Percentiles rank a stretch among this genome's conserved stretches.
phyloP scores from a whole-genome alignment of 768 basidiomycete genomes.

The Cyclocybe cylindracea region DNA sequence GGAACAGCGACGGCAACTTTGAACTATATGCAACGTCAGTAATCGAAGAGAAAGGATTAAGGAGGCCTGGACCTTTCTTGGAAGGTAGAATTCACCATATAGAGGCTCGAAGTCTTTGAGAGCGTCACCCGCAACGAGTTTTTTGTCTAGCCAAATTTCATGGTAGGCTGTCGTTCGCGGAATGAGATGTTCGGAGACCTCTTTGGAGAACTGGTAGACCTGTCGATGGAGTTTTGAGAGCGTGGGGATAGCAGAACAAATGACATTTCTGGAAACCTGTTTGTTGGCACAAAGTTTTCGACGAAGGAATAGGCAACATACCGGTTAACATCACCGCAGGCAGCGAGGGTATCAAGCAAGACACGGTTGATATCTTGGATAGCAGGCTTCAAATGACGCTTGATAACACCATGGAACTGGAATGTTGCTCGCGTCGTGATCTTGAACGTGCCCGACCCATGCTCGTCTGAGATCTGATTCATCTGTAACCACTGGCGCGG shows the following conservation, averaged over 20 bases:
- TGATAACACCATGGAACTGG: constrained; percentile 99
- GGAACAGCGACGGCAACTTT: constrained; percentile 97
- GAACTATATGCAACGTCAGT: constrained; percentile 54
- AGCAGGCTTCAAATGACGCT: constrained; percentile 91
- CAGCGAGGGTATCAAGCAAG: constrained; percentile 92
- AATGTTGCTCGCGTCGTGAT: constrained; percentile 97
- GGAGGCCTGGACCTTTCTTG: constrained; percentile 70
- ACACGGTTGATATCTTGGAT: constrained; percentile 95
- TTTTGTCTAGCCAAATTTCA: constrained; percentile 99
- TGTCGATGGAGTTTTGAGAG: constrained; percentile 83
- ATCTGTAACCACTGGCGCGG: constrained; percentile 94
- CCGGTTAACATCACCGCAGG: constrained; percentile 98
- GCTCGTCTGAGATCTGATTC: constrained; percentile 95
- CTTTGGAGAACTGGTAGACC: constrained; percentile 83
- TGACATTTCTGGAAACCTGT: constrained; percentile 68
- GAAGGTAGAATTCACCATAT: constrained; percentile 98
- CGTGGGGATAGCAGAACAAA: constrained; percentile 89
- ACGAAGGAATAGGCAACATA: constrained; percentile 28
- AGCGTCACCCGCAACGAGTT: constrained; percentile 91
- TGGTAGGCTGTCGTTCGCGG: constrained; percentile 94
- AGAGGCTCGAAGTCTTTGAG: constrained; percentile 93
- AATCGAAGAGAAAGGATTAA: not conserved
- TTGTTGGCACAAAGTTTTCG: not conserved
- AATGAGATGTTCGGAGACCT: constrained; percentile 81
- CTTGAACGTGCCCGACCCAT: constrained; percentile 93